Base-by-base conservation (phyloP, 306 rosid species). In the Gastrolobium bilobum region DNA sequence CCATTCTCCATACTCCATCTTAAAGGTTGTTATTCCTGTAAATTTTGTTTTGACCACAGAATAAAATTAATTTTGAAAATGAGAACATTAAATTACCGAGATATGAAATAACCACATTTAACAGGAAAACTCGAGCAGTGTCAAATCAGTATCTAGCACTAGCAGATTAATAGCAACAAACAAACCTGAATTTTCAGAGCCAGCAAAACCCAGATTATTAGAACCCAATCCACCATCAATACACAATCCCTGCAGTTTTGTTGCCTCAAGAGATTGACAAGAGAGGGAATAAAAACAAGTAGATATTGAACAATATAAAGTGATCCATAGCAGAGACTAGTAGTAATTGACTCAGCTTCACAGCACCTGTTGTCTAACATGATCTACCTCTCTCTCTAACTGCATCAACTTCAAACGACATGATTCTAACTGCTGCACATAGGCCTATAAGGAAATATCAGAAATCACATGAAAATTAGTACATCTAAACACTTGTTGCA, bases 381-480 rank as follows among this genome's bases (percentile, higher is more conserved):
- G 84, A 43, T 88, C 94, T 73, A 91, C 86, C 84, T 95, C 97
- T 83, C 85, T 96, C 87, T 95, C 98, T 78, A 95, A 50, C 82
- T 88, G 92, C 75, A 84, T 15, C 73, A 95, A 85, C 87, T 88
- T 95, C 86, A 86, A 53, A 56, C 99, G 98, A 77, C 98, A 92
- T 13, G 92, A 80, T 89, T 95, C 99, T 81, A 95, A 86, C 83
- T 92, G 98, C 82, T 90, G 94, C 42, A 95, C 93, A 71, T 95
- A 93, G 43, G 94, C 99, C 99, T 95, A 82, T 11, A 77, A 39
- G 48, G 53, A 47, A 86, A 69, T 79, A 81, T 59, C 71, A 68
- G 68, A 69, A 80, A 82, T 65, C 87, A 48, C 66, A 83, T 60
- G 11, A 34, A 51, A 15, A 61, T 13, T 79, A 76, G 70, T 62